Evolutionary conservation across 768 basidiomycete species (phyloP), one percentile per base, ranked within the genome.

Genomic region (Rubroboletus pulcherrimus): DNA sequence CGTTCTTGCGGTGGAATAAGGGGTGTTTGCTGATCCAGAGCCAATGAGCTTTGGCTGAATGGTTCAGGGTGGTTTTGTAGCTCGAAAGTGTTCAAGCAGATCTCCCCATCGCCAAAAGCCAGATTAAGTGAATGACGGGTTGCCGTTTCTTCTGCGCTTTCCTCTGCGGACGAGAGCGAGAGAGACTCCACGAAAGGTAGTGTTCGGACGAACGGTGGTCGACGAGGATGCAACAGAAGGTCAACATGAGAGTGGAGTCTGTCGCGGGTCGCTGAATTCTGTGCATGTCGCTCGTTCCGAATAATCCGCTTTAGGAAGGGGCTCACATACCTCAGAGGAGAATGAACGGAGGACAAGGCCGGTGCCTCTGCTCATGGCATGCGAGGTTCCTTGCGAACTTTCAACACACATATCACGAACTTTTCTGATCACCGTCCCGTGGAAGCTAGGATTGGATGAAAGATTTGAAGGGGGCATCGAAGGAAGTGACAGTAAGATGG

Each of bases 151-250:
- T 89, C 87, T 19, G 77, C 73, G 31, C 81, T 77, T 63, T 89
- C 87, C 59, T 91, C 87, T 2, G 74, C 71, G 29, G 77, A 78
- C 60, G 83, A 84, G 30, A 91, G 74, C 12, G 84, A 78, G 15
- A 91, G 66, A 1, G 77, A 69, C 58, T 87, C 87, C 11, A 87
- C 66, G 31, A 79, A 75, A 15, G 89, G 88, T 54, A 88, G 68
- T 4, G 86, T 77, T 43, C 86, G 83, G 51, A 91, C 75, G 12
- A 90, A 71, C 8, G 91, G 87, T 9, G 92, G 92, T 5, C 89
- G 76, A 21, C 90, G 85, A 44, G 91, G 91, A 63, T 93, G 92
- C 11, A 94, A 66, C 24, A 92, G 71, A 29, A 85, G 66, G 54
- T 89, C 88, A 45, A 88, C 64, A 35, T 72, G 72, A 21, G 64